Evolutionary conservation across 345 rosid genomes (phyloP).

Genomic region (Isatis tinctoria): DNA sequence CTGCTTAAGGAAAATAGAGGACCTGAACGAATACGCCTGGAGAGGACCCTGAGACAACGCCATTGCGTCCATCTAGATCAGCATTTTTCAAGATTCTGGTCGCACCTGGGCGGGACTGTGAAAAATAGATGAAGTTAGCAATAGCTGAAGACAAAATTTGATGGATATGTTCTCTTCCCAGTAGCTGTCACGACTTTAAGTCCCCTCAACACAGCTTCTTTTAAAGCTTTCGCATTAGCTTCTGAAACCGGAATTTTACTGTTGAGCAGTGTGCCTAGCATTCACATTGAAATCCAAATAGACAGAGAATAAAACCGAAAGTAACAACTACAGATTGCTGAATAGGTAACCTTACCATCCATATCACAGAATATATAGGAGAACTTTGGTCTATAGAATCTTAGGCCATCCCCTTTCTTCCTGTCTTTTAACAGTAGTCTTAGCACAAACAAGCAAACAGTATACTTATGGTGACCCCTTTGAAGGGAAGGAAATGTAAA

Average conservation of each 20-base stretch:
- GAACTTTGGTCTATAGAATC: slow-evolving; percentile 87
- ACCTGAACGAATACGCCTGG: slow-evolving; percentile 98
- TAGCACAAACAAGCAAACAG: slow-evolving; percentile 19
- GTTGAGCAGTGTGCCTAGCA: slow-evolving; percentile 76
- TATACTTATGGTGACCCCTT: slow-evolving; percentile 11
- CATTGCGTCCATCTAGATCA: slow-evolving; percentile 72
- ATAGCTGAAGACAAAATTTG: background rate
- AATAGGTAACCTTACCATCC: slow-evolving; percentile 67
- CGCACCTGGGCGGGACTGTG: slow-evolving; percentile 78
- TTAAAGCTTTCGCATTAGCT: slow-evolving; percentile 70
- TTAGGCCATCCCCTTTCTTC: slow-evolving; percentile 79
- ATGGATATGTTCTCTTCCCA: slow-evolving; percentile 44
- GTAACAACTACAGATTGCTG: slow-evolving; percentile 4
- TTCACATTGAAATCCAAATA: slow-evolving; percentile 20
- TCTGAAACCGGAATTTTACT: slow-evolving; percentile 66
- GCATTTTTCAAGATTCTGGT: slow-evolving; percentile 53
- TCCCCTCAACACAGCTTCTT: slow-evolving; percentile 82
- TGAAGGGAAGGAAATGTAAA: background rate
- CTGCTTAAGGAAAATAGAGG: slow-evolving; percentile 10
- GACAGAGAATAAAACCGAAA: slow-evolving; percentile 8
- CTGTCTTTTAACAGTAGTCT: slow-evolving; percentile 67
- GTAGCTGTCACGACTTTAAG: slow-evolving; percentile 91
- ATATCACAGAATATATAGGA: slow-evolving; percentile 94
- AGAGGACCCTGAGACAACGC: slow-evolving; percentile 67
- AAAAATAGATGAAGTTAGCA: slow-evolving; percentile 13